phyloP scores from a whole-genome alignment of 1,284 basidiomycete species.

The Prillingera fragicola region DNA sequence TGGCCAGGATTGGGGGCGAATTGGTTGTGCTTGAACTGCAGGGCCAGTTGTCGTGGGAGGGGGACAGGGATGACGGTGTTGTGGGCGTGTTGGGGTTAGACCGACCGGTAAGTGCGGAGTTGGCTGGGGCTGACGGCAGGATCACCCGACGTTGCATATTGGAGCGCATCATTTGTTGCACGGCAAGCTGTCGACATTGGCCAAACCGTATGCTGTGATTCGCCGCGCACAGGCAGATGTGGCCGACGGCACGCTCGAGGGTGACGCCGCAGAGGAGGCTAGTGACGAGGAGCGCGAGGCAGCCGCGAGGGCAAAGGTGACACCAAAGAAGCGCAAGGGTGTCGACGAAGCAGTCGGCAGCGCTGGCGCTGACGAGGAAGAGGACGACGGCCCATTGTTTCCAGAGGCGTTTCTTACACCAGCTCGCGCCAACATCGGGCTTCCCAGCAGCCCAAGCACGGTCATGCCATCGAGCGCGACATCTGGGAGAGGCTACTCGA shows the following conservation, averaged over 20 bases:
- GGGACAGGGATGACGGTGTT: constrained; percentile 40
- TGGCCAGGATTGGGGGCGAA: constrained; percentile 42
- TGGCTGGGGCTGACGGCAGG: constrained; percentile 48
- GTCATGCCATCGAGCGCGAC: constrained; percentile 13
- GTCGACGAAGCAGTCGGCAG: neutral
- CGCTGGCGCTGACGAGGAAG: constrained; percentile 24
- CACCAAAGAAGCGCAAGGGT: constrained; percentile 1
- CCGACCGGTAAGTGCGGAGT: constrained; percentile 33
- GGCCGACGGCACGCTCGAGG: constrained; percentile 3
- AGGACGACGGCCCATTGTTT: constrained; percentile 31
- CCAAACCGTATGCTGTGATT: constrained; percentile 68
- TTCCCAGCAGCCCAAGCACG: constrained; percentile 16
- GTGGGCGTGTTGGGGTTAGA: constrained; percentile 45
- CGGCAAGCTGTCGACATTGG: constrained; percentile 69
- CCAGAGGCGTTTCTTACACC: constrained; percentile 4
- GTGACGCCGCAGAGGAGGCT: constrained; percentile 21
- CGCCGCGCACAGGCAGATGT: constrained; percentile 21
- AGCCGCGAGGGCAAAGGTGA: constrained; percentile 12
- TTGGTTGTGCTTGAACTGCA: constrained; percentile 43
- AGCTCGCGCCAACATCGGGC: neutral
- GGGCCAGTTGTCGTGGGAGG: constrained; percentile 55
- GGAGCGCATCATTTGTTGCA: constrained; percentile 79
- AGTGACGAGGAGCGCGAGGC: constrained; percentile 20
- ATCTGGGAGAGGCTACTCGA: constrained; percentile 37
- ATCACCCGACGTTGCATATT: constrained; percentile 70